A percentile compares a stretch with the other conserved stretches of the same genome.
Evolutionary conservation across 2,329 filamentous ascomycete species (phyloP).

Genomic region (Massarina eburnea): DNA sequence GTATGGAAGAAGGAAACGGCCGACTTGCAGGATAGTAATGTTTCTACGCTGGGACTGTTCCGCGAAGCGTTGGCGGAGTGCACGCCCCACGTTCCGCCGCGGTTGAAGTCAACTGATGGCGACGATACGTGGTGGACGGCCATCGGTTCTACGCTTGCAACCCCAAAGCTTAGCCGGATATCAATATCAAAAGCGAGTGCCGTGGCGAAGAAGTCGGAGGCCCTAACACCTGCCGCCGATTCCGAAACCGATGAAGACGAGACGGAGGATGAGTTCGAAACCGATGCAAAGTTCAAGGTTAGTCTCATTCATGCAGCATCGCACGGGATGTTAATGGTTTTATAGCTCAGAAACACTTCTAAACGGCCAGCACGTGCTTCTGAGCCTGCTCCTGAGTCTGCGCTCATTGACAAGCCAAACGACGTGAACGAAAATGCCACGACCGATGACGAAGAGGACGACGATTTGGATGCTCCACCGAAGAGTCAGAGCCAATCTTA

Average conservation of each 20-base stretch:
- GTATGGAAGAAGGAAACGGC: slow-evolving; percentile 45
- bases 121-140: slow-evolving; percentile 25
- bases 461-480: slow-evolving; percentile 43
- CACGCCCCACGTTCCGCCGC: slow-evolving; percentile 25
- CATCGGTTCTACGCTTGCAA: slow-evolving; percentile 14
- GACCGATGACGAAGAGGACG: slow-evolving; percentile 30
- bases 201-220: slow-evolving; percentile 5
- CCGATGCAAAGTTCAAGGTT: slow-evolving; percentile 36
- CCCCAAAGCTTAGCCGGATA: slow-evolving; percentile 13
- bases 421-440: slow-evolving; percentile 36
- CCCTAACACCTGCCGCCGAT: slow-evolving; percentile 4
- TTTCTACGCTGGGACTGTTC: slow-evolving; percentile 36
- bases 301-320: neutral
- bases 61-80: slow-evolving; percentile 36
- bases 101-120: slow-evolving; percentile 19
- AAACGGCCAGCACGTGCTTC: neutral
- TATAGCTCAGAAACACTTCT: slow-evolving; percentile 12
- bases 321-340: slow-evolving; percentile 1
- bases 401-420: neutral
- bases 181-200: slow-evolving; percentile 8
- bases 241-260: slow-evolving; percentile 29
- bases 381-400: neutral
- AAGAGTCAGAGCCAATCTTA: slow-evolving; percentile 18
- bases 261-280: slow-evolving; percentile 42
- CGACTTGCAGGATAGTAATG: slow-evolving; percentile 21